Evolutionary conservation across 495 filamentous ascomycete genomes (phyloP), one percentile per base, ranked within the genome.

Genomic region (Penicillium maclennaniae): DNA sequence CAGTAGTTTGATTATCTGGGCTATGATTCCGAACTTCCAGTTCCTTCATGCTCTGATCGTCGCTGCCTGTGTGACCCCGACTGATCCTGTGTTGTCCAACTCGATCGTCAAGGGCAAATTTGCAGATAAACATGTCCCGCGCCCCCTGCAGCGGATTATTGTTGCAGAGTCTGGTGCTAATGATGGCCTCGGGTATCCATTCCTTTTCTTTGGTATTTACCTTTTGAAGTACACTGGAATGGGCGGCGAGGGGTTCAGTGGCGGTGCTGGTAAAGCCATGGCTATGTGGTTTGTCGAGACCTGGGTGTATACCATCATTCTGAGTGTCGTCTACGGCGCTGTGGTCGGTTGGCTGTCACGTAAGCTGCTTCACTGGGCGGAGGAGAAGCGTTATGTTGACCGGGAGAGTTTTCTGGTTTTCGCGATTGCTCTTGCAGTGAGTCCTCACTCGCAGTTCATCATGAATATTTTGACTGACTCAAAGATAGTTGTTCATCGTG

Each of bases 51-150:
- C 91, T 0, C 74, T 96, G 19, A 86, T 84, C 3, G 72, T 96
- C 27, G 91, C 82, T 3, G 85, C 90, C 23, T 95, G 91, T 61
- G 83, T 97, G 14, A 95, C 91, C 5, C 92, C 92, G 0, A 96
- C 92, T 0, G 92, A 97, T 63, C 92, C 92, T 0, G 85, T 96
- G 21, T 72, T 96, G 27, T 91, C 88, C 23, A 92, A 93, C 54
- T 86, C 86, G 3, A 95, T 96, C 50, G 89, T 96, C 42, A 96
- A 96, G 73, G 92, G 92, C 38, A 92, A 88, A 58, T 96, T 95
- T 56, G 92, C 91, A 9, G 91, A 95, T 52, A 87, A 90, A 59
- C 88, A 96, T 69, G 84, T 96, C 15, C 90, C 91, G 3, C 87
- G 83, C 54, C 78, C 83, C 15, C 66, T 96, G 56, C 90, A 95